Evolutionary conservation across 331 rosid genomes (phyloP).

Genomic region (Rhamnella rubrinervis): DNA sequence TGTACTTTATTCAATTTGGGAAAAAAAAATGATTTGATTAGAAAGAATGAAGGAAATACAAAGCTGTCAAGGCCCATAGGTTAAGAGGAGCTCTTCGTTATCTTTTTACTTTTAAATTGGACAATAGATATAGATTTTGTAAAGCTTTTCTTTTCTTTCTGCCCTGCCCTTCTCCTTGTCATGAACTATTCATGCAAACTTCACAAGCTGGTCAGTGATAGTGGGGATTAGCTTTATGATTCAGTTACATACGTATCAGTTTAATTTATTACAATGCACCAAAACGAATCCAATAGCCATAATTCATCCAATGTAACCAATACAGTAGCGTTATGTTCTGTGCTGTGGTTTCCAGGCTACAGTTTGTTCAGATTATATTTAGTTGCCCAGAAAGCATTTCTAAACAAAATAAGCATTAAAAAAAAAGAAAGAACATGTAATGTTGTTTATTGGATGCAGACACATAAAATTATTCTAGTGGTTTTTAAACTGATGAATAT

Average conservation of each 20-base stretch:
- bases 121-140: conserved; percentile 56
- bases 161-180: conserved; percentile 20
- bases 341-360: too few relatives aligned
- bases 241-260: conserved; percentile 13
- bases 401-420: too few relatives aligned
- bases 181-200: conserved; percentile 17
- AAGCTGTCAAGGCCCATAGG: conserved; percentile 45
- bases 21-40: conserved; percentile 31
- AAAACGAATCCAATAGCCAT: too few relatives aligned
- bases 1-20: conserved; percentile 43
- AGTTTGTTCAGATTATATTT: too few relatives aligned
- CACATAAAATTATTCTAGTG: background rate
- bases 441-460: too few relatives aligned
- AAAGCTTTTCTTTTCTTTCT: conserved; percentile 43
- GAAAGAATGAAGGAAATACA: conserved; percentile 39
- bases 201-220: conserved; percentile 25
- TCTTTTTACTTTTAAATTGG: conserved; percentile 40
- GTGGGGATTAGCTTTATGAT: conserved; percentile 34
- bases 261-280: background rate
- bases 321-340: too few relatives aligned
- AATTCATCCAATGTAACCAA: too few relatives aligned
- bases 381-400: too few relatives aligned
- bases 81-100: conserved; percentile 43
- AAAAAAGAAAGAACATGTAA: too few relatives aligned
- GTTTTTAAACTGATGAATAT: background rate